Evolutionary conservation across 169 alveolate species (phyloP), one percentile per base, ranked within the genome.

Genomic region (Cryptosporidium meleagridis): DNA sequence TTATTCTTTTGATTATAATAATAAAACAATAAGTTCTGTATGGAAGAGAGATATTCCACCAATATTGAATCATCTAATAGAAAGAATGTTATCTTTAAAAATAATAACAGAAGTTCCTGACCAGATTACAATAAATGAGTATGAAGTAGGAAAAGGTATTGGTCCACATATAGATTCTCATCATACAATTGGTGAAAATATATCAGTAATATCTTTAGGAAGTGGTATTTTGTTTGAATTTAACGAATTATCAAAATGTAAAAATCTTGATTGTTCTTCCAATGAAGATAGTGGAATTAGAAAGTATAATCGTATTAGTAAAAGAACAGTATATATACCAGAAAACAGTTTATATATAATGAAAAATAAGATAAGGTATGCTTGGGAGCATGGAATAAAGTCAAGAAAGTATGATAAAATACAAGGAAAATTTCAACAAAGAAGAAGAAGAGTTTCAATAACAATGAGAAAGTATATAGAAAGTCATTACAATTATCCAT

Each of bases 81-180:
- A 58, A 16, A 33, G 73, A 21, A 21, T 75, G 39, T 23, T 39
- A 23, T 14, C 6, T 3, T 37, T n/a, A 33, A 44, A 44, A 0
- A 9, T 75, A 37, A 61, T 61, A 6, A 59, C 33, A 18, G 71
- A 55, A 39, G 16, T 37, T 39, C 87, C 87, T 12, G 75, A 75
- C 52, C 87, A 75, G 23, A 59, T 75, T 55, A 75, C 87, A 23
- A 61, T 75, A 39, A 75, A 75, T 75, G 87, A 75, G 9, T 75
- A 75, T 39, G n/a, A 21, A 12, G 62, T n/a, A 37, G 87, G 87
- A 23, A 65, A 75, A 31, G 87, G 87, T 59, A 75, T 75, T 21
- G 87, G 87, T 0, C 73, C 73, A 1, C 87, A 75, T 59, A 75
- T 75, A 58, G 87, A 75, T 61, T 75, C 87, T 33, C 87, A 75